These are phyloP conservation scores for Hammondia hammondi DNA, from an alignment of 169 alveolate species.

Conservation along the genomic window DNA sequence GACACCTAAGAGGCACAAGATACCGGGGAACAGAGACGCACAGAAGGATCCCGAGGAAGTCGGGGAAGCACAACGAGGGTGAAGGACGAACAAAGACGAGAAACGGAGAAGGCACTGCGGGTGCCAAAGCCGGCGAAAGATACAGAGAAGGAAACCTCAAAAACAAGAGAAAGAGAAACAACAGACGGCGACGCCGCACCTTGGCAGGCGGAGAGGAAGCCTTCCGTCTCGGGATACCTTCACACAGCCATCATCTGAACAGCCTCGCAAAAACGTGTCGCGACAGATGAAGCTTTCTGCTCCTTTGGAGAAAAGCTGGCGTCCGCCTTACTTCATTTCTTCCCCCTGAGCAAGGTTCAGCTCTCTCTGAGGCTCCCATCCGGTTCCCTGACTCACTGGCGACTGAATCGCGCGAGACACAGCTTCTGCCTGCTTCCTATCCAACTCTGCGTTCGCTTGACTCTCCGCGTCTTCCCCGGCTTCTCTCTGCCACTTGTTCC, in stretches of 20 bases:
- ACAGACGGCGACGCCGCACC: neutral
- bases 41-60: neutral
- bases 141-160: neutral
- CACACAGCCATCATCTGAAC: too few relatives aligned
- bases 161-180: neutral
- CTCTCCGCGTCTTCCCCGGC: too few relatives aligned
- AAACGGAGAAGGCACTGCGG: neutral
- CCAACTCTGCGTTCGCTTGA: neutral
- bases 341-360: too few relatives aligned
- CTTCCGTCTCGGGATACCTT: too few relatives aligned
- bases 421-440: slow-evolving; percentile 3
- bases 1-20: neutral
- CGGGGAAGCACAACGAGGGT: neutral
- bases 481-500: too few relatives aligned
- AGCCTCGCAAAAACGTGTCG: too few relatives aligned
- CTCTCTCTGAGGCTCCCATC: neutral
- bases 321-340: too few relatives aligned
- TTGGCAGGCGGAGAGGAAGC: too few relatives aligned
- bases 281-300: too few relatives aligned
- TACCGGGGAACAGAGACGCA: neutral
- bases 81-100: neutral
- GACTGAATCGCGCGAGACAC: neutral
- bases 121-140: neutral
- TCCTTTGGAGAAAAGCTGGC: too few relatives aligned
- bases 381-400: neutral